A percentile compares a stretch with the other conserved stretches of the same genome.
phyloP scores from a whole-genome alignment of 148 eudicot genomes.

The Cornus florida region DNA sequence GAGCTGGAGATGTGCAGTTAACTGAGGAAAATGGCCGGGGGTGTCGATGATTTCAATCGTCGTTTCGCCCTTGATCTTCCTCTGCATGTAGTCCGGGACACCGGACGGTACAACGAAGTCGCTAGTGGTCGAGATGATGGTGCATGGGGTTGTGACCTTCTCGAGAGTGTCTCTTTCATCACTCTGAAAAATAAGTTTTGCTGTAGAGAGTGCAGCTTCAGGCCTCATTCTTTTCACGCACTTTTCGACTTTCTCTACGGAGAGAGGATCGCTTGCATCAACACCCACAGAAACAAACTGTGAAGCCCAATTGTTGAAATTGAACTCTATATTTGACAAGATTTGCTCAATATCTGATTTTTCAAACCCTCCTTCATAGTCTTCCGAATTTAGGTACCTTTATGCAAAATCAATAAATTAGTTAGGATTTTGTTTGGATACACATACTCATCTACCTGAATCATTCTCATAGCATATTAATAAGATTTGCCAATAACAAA shows the following conservation, averaged over 20 bases:
- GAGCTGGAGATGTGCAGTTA: constrained; percentile 61
- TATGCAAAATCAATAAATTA: neutral
- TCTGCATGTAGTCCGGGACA: constrained; percentile 62
- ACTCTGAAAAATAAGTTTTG: constrained; percentile 60
- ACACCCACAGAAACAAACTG: constrained; percentile 49
- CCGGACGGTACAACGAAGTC: constrained; percentile 69
- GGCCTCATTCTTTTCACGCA: constrained; percentile 62
- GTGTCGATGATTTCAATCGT: constrained; percentile 58
- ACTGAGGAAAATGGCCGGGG: constrained; percentile 77
- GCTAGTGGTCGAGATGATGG: constrained; percentile 58
- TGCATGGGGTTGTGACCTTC: constrained; percentile 57
- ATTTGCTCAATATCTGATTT: constrained; percentile 53
- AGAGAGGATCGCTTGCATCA: constrained; percentile 42
- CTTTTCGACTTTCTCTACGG: constrained; percentile 35
- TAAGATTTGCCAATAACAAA: no score
- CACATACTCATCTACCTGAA: no score
- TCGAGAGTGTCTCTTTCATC: constrained; percentile 66
- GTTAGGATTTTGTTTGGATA: neutral
- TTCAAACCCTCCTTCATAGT: constrained; percentile 89
- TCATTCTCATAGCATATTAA: no score
- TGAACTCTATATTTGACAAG: constrained; percentile 49
- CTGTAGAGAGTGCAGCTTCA: constrained; percentile 53
- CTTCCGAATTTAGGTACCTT: constrained; percentile 71
- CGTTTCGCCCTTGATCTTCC: constrained; percentile 50
- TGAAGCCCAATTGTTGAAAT: constrained; percentile 60